Percentiles rank a stretch among this genome's conserved stretches.
Evolutionary conservation across 116 monocot genomes (phyloP).

Genomic region (Dioscorea cayenensis): DNA sequence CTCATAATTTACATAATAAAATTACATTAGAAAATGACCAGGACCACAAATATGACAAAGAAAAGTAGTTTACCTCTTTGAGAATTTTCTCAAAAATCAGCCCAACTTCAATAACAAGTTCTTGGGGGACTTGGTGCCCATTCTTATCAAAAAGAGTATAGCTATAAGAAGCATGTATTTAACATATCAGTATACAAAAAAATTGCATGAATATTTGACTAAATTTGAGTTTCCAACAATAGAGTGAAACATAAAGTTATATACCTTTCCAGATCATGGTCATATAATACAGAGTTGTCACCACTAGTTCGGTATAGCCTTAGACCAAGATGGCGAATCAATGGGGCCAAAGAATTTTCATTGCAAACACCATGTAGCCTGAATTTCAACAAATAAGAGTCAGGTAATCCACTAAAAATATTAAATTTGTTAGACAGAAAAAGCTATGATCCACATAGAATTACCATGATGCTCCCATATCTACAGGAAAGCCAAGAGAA

Average conservation of each 20-base stretch:
- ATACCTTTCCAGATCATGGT: conserved; percentile 91
- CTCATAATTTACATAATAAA: background rate
- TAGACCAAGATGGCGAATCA: conserved; percentile 66
- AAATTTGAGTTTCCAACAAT: background rate
- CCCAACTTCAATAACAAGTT: conserved; percentile 64
- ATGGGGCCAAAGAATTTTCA: conserved; percentile 78
- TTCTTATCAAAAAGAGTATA: conserved; percentile 80
- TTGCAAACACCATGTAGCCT: conserved; percentile 95
- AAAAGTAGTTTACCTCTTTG: conserved; percentile 46
- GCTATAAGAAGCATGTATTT: conserved; percentile 22
- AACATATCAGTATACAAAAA: background rate
- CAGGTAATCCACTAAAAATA: background rate
- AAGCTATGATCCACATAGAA: background rate
- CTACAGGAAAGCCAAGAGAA: conserved; percentile 82
- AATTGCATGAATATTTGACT: no score
- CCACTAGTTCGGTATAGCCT: conserved; percentile 84
- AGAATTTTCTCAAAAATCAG: conserved; percentile 76
- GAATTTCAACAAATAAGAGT: conserved; percentile 6
- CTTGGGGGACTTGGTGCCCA: conserved; percentile 67
- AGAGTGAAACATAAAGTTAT: background rate
- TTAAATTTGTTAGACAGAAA: no score
- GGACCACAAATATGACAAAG: background rate
- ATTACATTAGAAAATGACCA: background rate
- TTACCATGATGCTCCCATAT: conserved; percentile 91
- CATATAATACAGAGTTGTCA: conserved; percentile 83